These are phyloP conservation scores for Mortierella hygrophila DNA, from an alignment of 192 early-diverging fungal species.

Conservation along the genomic window DNA sequence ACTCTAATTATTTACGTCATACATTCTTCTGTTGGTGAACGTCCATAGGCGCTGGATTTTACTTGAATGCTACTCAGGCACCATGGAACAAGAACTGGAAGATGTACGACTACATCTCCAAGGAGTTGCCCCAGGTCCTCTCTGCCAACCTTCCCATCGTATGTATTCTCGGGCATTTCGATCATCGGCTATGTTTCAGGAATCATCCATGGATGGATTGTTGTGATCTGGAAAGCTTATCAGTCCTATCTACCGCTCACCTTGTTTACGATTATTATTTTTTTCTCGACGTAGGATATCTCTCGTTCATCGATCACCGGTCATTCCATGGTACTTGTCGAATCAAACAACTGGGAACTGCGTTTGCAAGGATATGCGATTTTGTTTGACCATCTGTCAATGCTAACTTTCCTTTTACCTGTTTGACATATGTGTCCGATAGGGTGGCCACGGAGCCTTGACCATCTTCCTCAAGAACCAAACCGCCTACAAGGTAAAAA, in stretches of 20 bases:
- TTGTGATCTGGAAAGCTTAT: neutral
- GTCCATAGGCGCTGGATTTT: conserved; percentile 69
- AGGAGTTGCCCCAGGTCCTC: conserved; percentile 78
- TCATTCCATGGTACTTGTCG: conserved; percentile 72
- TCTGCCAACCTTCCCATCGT: conserved; percentile 70
- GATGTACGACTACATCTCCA: conserved; percentile 88
- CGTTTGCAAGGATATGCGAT: neutral
- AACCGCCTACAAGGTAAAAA: conserved; percentile 67
- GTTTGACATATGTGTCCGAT: neutral
- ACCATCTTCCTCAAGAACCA: conserved; percentile 80
- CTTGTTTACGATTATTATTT: conserved; percentile 12
- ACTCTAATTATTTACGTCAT: neutral
- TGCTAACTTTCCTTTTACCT: no score
- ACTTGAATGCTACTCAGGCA: conserved; percentile 81
- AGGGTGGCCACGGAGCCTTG: conserved; percentile 93
- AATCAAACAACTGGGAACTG: neutral
- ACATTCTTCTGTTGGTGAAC: conserved; percentile 2
- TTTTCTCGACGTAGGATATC: conserved; percentile 52
- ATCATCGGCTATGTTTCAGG: neutral
- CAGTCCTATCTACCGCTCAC: neutral
- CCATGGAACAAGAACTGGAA: conserved; percentile 82
- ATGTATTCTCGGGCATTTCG: conserved; percentile 20
- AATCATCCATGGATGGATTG: neutral
- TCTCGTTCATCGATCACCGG: conserved; percentile 75
- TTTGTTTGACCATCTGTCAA: neutral